A percentile compares a stretch with the other conserved stretches of the same genome.
phyloP scores from a whole-genome alignment of 495 filamentous ascomycete species.

The Penicillium bovifimosum region DNA sequence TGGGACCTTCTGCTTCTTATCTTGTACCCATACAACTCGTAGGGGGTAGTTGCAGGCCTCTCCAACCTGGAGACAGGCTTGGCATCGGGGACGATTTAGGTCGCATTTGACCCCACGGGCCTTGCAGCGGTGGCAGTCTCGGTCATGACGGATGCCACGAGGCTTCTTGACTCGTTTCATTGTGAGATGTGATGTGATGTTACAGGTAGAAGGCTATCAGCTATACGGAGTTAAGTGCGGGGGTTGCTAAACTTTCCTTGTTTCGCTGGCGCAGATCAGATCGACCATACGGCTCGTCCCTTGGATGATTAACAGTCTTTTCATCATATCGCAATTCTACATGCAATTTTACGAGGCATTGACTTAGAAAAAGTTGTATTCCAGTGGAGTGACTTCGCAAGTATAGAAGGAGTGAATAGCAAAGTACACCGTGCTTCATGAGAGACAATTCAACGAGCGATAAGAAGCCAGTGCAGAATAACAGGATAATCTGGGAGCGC shows the following conservation, averaged over 20 bases:
- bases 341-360: too few species aligned
- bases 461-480: neutral
- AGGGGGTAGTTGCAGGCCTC: constrained; percentile 28
- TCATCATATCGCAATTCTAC: too few species aligned
- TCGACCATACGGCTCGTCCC: neutral
- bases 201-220: neutral
- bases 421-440: too few species aligned
- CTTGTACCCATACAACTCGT: constrained; percentile 29
- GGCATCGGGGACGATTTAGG: constrained; percentile 30
- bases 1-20: constrained; percentile 7
- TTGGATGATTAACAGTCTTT: too few species aligned
- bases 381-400: too few species aligned
- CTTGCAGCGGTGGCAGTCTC: constrained; percentile 29
- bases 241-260: neutral
- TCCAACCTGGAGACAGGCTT: constrained; percentile 20
- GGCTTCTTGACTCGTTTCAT: constrained; percentile 26
- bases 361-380: too few species aligned
- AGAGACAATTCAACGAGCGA: neutral
- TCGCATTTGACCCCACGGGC: constrained; percentile 28
- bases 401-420: neutral
- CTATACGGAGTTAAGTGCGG: constrained; percentile 1
- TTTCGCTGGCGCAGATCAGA: neutral
- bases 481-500: neutral
- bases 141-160: constrained; percentile 32
- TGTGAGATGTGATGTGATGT: neutral